Base-by-base conservation (phyloP, 2,329 filamentous ascomycete species). In the Hymenoscyphus salicellus region DNA sequence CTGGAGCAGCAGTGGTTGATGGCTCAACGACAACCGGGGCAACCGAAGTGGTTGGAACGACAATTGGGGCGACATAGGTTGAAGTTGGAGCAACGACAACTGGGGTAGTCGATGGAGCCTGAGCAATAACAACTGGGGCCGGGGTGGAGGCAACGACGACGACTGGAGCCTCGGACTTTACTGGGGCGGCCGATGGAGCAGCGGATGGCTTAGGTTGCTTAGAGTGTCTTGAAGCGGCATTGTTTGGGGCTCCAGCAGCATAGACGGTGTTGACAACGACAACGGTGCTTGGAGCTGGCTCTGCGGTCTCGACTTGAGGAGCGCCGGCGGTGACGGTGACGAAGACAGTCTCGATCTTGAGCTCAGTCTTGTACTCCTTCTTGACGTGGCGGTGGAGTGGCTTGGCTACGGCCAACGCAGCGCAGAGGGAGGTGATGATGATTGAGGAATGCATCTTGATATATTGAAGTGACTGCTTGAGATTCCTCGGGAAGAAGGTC, bases 391-490 rank as follows among this genome's bases (percentile, higher is more conserved):
- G 74, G 58, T 74, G 64, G 49, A 78, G 46, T 28, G 78, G 77
- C 32, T 67, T 72, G 58, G 75, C 75, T 58, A 75, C 59, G 64
- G 73, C 77, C 64, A 78, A 65, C 56, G 72, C 70, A 60, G 77
- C 77, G 63, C 73, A 70, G 68, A 76, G 68, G 60, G 75, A 71
- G 52, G 72, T 71, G 69, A 79, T 60, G 55, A 78, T 61, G 62
- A 74, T 72, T 38, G 78, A 78, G 61, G 74, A 77, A 75, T 75
- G 78, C 79, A 80, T 80, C 63, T 75, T 79, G 74, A 69, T 57
- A 55, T 26, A 17, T 41, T n/a, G 36, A 36, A 6, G 8, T n/a
- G 43, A 46, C 52, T 38, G 16, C 14, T 38, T 38, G 36, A 38
- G 5, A 16, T 16, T 38, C 36, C 36, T 38, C 36, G 36, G 36